phyloP scores from a whole-genome alignment of 352 stramenopile genomes.

The Phytophthora multivora region DNA sequence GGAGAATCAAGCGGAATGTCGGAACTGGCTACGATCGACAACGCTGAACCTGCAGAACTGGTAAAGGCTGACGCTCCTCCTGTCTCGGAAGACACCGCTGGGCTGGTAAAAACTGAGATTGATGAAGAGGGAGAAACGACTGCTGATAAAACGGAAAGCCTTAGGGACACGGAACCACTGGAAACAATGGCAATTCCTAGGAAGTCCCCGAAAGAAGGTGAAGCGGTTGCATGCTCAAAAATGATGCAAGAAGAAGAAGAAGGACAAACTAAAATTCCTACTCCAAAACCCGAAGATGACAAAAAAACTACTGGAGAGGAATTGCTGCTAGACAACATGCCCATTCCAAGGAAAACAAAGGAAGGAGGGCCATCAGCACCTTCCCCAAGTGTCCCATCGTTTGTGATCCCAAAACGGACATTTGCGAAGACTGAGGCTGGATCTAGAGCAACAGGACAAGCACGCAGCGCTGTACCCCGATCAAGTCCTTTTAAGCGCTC shows the following conservation, averaged over 20 bases:
- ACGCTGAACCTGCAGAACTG: not conserved
- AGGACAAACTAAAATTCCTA: too few relatives aligned
- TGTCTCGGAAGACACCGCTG: not conserved
- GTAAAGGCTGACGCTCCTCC: not conserved
- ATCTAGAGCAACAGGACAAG: not conserved
- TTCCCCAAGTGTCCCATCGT: constrained; percentile 9
- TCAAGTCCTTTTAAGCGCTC: constrained; percentile 1
- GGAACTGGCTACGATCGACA: too few relatives aligned
- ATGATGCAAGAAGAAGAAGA: too few relatives aligned
- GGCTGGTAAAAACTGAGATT: not conserved
- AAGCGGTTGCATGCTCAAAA: too few relatives aligned
- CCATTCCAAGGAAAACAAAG: constrained; percentile 24
- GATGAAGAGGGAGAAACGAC: constrained; percentile 4
- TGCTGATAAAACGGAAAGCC: too few relatives aligned
- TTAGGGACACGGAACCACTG: too few relatives aligned
- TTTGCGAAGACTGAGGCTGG: constrained; percentile 15
- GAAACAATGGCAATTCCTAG: too few relatives aligned
- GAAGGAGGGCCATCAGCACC: not conserved
- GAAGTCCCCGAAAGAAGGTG: too few relatives aligned
- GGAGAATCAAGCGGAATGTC: not conserved
- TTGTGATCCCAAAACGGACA: constrained; percentile 36
- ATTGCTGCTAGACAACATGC: constrained; percentile 12
- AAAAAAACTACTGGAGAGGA: constrained; percentile 5
- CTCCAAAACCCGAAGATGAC: constrained; percentile 9
- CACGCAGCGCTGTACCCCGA: not conserved